These are phyloP conservation scores for Linum lewisii DNA, from an alignment of 345 rosid species.

Conservation along the genomic window DNA sequence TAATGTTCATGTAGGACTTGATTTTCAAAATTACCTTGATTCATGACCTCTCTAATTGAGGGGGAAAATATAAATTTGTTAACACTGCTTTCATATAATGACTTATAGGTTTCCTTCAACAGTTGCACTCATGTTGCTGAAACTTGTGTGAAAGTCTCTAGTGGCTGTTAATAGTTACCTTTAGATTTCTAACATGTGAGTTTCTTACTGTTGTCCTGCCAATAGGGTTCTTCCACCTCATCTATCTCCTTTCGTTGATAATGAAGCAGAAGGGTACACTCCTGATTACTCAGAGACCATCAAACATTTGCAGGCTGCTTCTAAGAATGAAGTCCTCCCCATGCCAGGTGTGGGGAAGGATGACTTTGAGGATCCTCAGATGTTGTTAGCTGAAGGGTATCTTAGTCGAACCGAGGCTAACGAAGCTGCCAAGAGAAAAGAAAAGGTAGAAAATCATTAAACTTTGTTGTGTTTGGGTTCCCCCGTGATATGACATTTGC, in stretches of 20 bases:
- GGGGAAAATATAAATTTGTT: too few relatives aligned
- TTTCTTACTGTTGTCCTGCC: background rate
- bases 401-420: conserved; percentile 64
- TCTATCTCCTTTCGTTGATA: conserved; percentile 78
- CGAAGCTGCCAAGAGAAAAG: conserved; percentile 59
- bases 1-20: conserved; percentile 17
- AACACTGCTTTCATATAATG: background rate
- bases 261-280: conserved; percentile 78
- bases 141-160: background rate
- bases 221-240: conserved; percentile 83
- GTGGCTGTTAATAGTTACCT: background rate
- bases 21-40: background rate
- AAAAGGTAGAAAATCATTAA: conserved; percentile 30
- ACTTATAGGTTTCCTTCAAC: background rate
- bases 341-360: conserved; percentile 67
- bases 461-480: background rate
- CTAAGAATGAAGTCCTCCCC: conserved; percentile 70
- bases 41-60: background rate
- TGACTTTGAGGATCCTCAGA: conserved; percentile 69
- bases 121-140: background rate
- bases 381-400: conserved; percentile 57
- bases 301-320: conserved; percentile 66
- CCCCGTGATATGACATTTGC: background rate
- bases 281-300: conserved; percentile 89
- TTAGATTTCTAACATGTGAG: background rate